Evolutionary conservation across 2,329 filamentous ascomycete genomes (phyloP).

Genomic region (Neocucurbitaria cava): DNA sequence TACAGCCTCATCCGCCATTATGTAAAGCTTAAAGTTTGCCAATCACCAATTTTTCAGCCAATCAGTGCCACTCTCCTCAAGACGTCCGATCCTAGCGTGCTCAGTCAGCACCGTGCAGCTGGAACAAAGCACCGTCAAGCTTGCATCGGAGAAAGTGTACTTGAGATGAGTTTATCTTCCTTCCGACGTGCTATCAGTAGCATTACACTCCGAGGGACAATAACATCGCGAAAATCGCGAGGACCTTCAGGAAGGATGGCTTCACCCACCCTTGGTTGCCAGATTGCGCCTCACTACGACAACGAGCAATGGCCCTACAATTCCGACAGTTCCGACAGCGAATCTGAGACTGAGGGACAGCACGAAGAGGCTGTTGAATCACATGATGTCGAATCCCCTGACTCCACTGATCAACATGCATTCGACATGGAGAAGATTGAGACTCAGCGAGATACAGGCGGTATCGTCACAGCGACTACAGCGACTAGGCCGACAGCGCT

Average conservation of each 20-base stretch:
- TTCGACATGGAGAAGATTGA: slow-evolving; percentile 30
- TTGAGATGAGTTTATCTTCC: neutral
- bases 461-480: slow-evolving; percentile 6
- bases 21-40: slow-evolving; percentile 14
- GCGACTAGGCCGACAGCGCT: slow-evolving; percentile 17
- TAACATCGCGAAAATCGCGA: neutral
- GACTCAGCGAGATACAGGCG: slow-evolving; percentile 19
- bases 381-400: neutral
- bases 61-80: slow-evolving; percentile 3
- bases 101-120: neutral
- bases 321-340: slow-evolving; percentile 17
- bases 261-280: slow-evolving; percentile 28
- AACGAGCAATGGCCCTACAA: slow-evolving; percentile 20
- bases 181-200: neutral
- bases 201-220: neutral
- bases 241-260: slow-evolving; percentile 16
- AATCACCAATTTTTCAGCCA: neutral
- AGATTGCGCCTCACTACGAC: slow-evolving; percentile 36
- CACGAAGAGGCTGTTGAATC: neutral
- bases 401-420: neutral
- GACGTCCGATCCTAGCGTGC: slow-evolving; percentile 5
- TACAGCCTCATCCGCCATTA: slow-evolving; percentile 1
- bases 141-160: neutral
- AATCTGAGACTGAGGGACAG: slow-evolving; percentile 11
- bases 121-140: neutral